phyloP scores from a whole-genome alignment of 345 rosid species.

The Tarenaya hassleriana region DNA sequence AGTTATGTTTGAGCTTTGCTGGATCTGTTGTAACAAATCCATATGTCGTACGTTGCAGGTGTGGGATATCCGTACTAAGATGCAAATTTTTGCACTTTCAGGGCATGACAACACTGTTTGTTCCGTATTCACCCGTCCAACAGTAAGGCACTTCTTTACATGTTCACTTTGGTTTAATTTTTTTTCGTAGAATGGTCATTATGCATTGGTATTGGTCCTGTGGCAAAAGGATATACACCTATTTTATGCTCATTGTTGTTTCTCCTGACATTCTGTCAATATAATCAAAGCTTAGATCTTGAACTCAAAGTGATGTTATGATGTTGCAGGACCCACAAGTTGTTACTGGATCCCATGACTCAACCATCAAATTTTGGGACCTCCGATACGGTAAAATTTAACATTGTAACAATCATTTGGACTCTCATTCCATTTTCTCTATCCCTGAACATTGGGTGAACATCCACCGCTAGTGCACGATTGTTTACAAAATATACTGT shows the following conservation, averaged over 20 bases:
- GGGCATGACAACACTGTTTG: constrained; percentile 97
- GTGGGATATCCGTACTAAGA: constrained; percentile 95
- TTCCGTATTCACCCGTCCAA: constrained; percentile 93
- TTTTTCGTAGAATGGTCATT: no score
- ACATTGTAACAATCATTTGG: neutral
- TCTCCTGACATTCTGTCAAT: no score
- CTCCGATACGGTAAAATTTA: constrained; percentile 75
- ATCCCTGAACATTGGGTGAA: no score
- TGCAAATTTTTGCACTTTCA: constrained; percentile 90
- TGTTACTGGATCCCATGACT: constrained; percentile 95
- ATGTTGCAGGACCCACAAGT: constrained; percentile 91
- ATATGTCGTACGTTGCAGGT: constrained; percentile 59
- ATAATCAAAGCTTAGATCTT: neutral
- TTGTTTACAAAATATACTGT: neutral
- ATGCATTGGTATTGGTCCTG: no score
- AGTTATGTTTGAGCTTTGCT: constrained; percentile 3
- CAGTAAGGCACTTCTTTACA: constrained; percentile 36
- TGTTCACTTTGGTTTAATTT: constrained; percentile 1
- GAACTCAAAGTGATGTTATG: constrained; percentile 16
- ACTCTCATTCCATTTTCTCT: no score
- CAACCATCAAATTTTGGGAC: constrained; percentile 97
- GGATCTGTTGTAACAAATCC: constrained; percentile 26
- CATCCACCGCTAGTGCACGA: constrained; percentile 1
- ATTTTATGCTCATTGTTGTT: neutral
- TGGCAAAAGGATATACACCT: no score